phyloP scores from a whole-genome alignment of 2,329 filamentous ascomycete species.

The Ascochyta fabae region DNA sequence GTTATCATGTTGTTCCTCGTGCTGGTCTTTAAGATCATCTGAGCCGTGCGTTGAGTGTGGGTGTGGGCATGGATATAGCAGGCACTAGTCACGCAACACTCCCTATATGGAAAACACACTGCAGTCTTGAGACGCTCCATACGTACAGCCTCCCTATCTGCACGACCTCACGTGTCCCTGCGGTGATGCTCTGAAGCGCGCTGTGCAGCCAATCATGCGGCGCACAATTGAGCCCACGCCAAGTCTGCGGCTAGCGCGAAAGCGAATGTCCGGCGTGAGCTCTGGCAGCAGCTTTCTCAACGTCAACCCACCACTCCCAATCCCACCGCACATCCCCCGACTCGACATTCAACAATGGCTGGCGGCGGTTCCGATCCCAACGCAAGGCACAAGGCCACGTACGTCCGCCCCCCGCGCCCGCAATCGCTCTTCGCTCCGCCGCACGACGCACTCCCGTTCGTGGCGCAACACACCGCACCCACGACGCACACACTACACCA shows the following conservation, averaged over 20 bases:
- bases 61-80: neutral
- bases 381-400: constrained; percentile 39
- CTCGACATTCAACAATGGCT: constrained; percentile 36
- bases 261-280: constrained; percentile 13
- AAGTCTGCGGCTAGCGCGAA: constrained; percentile 9
- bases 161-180: neutral
- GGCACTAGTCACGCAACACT: neutral
- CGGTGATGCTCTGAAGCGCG: neutral
- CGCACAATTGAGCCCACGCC: constrained; percentile 1
- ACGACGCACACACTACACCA: neutral
- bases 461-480: constrained; percentile 14
- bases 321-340: constrained; percentile 23
- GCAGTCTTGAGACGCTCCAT: neutral
- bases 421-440: constrained; percentile 13
- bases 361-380: constrained; percentile 36
- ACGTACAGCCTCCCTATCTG: neutral
- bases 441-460: constrained; percentile 12
- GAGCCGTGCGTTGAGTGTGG: neutral
- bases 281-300: constrained; percentile 27
- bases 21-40: constrained; percentile 44
- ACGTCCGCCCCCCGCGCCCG: constrained; percentile 26
- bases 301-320: constrained; percentile 28
- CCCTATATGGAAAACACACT: neutral
- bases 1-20: constrained; percentile 61
- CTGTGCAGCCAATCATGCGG: constrained; percentile 6